phyloP scores from a whole-genome alignment of 2,329 filamentous ascomycete genomes.

The Ophiostoma angusticollis region DNA sequence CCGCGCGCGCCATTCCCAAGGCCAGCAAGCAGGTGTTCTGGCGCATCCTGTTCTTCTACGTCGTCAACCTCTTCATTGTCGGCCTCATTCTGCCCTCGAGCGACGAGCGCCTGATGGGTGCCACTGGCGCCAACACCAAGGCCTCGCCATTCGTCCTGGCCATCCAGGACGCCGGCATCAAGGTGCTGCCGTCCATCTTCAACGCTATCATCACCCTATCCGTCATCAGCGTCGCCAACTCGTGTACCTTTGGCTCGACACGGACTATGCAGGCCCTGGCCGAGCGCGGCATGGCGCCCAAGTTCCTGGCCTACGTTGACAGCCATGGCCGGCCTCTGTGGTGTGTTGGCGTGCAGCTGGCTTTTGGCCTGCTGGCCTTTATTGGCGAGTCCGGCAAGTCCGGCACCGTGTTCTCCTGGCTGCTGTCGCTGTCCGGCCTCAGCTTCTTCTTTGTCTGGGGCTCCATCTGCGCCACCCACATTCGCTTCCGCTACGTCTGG shows the following conservation, averaged over 20 bases:
- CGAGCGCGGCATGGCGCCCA: constrained; percentile 38
- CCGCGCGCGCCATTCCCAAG: constrained; percentile 33
- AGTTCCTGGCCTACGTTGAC: constrained; percentile 47
- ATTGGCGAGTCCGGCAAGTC: constrained; percentile 33
- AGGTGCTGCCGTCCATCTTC: constrained; percentile 37
- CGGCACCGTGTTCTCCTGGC: constrained; percentile 45
- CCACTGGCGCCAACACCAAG: constrained; percentile 29
- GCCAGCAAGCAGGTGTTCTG: constrained; percentile 43
- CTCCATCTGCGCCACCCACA: constrained; percentile 51
- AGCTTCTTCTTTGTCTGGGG: constrained; percentile 67
- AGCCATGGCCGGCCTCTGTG: constrained; percentile 45
- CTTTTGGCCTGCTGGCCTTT: constrained; percentile 48
- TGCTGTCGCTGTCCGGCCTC: constrained; percentile 59
- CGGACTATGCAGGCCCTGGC: constrained; percentile 39
- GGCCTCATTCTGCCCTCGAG: constrained; percentile 34
- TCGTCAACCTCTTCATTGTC: constrained; percentile 37
- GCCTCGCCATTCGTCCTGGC: constrained; percentile 39
- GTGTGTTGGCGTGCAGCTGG: constrained; percentile 38
- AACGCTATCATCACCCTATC: constrained; percentile 40
- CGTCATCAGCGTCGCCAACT: constrained; percentile 39
- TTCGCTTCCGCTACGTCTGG: constrained; percentile 53
- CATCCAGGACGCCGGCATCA: constrained; percentile 36
- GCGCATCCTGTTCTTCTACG: constrained; percentile 40
- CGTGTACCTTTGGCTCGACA: constrained; percentile 36
- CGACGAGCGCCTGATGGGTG: constrained; percentile 27